Evolutionary conservation across 306 rosid genomes (phyloP).

Genomic region (Purshia tridentata): DNA sequence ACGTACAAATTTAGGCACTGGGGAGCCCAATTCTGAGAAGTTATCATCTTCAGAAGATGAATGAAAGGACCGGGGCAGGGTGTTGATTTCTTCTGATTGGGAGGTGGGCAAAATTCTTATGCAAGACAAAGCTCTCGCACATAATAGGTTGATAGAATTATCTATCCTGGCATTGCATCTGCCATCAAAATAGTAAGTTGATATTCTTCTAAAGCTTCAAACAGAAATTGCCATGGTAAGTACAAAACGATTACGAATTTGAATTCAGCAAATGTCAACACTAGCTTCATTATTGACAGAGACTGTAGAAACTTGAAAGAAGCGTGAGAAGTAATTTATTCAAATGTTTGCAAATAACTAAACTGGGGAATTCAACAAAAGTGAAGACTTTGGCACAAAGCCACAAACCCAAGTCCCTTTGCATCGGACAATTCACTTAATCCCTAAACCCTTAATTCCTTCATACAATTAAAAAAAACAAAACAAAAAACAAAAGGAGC

Average conservation of each 20-base stretch:
- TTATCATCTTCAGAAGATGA: conserved; percentile 12
- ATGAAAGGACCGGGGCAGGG: conserved; percentile 2
- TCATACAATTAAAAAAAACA: background rate
- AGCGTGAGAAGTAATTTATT: background rate
- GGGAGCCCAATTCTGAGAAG: conserved; percentile 20
- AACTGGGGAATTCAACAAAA: background rate
- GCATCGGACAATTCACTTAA: no score
- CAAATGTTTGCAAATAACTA: background rate
- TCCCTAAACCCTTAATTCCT: no score
- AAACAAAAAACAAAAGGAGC: background rate
- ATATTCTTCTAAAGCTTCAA: background rate
- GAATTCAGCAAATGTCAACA: background rate
- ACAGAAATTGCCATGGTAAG: background rate
- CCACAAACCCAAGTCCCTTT: background rate
- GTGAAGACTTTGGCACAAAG: background rate
- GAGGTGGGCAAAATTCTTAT: background rate
- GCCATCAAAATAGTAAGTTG: background rate
- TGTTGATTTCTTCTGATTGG: background rate
- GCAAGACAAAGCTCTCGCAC: conserved; percentile 1
- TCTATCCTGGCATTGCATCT: background rate
- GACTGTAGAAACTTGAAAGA: background rate
- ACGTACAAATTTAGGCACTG: conserved; percentile 3
- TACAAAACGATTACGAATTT: background rate
- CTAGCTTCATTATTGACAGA: background rate
- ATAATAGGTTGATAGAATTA: conserved; percentile 5